These are phyloP conservation scores for Pyricularia grisea DNA, from an alignment of 2,329 filamentous ascomycete species.

Conservation along the genomic window DNA sequence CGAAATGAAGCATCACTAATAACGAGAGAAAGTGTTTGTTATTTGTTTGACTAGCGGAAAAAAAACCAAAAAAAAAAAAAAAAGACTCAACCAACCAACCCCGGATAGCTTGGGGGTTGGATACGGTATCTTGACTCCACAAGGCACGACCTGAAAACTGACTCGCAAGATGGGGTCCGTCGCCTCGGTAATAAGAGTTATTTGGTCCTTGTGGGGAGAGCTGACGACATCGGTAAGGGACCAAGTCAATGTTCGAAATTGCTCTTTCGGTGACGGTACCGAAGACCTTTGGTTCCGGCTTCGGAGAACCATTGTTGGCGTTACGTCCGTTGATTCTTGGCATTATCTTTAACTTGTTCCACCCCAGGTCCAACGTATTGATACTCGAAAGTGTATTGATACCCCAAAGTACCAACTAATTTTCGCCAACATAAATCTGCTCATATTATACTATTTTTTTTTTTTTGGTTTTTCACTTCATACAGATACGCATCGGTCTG, in stretches of 20 bases:
- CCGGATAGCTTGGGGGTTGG: too few relatives aligned
- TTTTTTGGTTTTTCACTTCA: background rate
- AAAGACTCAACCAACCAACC: background rate
- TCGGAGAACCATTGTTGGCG: background rate
- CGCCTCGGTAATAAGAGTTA: background rate
- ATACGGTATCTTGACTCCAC: background rate
- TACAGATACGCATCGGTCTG: background rate
- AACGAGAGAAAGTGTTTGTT: too few relatives aligned
- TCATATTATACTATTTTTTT: background rate
- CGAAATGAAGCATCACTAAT: too few relatives aligned
- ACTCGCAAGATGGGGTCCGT: background rate
- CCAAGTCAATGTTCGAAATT: background rate
- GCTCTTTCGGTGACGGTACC: background rate
- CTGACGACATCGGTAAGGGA: background rate
- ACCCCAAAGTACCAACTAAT: too few relatives aligned
- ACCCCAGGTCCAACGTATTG: too few relatives aligned
- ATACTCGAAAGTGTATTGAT: too few relatives aligned
- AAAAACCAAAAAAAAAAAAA: too few relatives aligned
- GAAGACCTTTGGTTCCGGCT: background rate
- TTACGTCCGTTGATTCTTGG: background rate
- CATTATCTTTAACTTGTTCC: background rate
- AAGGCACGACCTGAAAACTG: background rate
- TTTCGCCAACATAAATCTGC: too few relatives aligned
- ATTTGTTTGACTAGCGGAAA: too few relatives aligned
- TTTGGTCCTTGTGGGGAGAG: background rate